Conservation (phyloP, 345 rosid genomes). For the Physaria fendleri region DNA sequence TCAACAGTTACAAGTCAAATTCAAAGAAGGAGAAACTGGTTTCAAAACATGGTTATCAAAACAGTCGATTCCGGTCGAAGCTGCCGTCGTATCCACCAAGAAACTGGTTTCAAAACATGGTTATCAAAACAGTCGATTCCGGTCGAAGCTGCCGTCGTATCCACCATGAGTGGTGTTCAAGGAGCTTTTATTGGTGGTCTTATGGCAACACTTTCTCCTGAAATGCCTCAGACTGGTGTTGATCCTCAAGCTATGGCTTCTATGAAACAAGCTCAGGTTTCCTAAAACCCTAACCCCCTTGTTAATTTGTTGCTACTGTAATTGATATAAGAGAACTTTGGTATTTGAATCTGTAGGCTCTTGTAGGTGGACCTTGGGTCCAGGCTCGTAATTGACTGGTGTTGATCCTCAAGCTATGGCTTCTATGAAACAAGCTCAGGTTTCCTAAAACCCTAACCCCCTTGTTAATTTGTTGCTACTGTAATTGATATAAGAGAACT, state of each 20-base stretch:
- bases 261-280: conserved; percentile 87
- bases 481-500: no score
- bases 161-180: conserved; percentile 60
- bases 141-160: conserved; percentile 73
- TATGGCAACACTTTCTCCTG: conserved; percentile 61
- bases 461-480: no score
- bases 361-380: conserved; percentile 71
- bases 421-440: conserved; percentile 88
- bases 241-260: conserved; percentile 79
- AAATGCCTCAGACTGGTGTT: conserved; percentile 36
- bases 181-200: conserved; percentile 83
- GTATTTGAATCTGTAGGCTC: no score
- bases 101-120: conserved; percentile 70
- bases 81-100: conserved; percentile 69
- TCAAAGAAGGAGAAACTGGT: conserved; percentile 48
- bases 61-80: conserved; percentile 73
- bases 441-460: conserved; percentile 22
- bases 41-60: conserved; percentile 71
- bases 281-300: neutral
- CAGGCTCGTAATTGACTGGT: conserved; percentile 33
- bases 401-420: conserved; percentile 83
- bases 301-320: no score
- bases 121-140: conserved; percentile 65
- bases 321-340: no score
- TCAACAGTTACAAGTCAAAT: conserved; percentile 46